Evolutionary conservation across 305 asterid genomes (phyloP), one percentile per base, ranked within the genome.

Genomic region (Fraxinus sp.): DNA sequence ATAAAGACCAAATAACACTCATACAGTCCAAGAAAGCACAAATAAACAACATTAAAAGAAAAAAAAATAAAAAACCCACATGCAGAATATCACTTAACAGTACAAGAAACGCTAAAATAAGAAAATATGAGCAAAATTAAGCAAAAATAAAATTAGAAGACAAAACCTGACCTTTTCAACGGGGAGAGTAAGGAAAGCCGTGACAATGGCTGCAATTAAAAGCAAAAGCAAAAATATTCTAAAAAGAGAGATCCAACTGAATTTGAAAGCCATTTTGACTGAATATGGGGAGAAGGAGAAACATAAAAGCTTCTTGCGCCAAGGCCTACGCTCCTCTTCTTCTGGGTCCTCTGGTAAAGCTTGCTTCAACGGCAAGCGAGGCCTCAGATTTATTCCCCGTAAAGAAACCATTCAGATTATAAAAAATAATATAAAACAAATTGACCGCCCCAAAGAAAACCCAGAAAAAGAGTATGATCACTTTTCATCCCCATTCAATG

Each of bases 151-250:
- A 66, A 7, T 22, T 22, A 8, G 18, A 66, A 66, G 35, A 66
- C 16, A 73, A 81, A 20, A 62, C 2, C 26, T 16, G 35, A 90
- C 91, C 92, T 87, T 88, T 80, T 90, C 91, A 72, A 88, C 49
- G 16, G 91, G 92, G 28, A 90, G 91, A 64, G 89, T 88, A 85
- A 82, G 83, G 84, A 82, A 88, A 68, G 88, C 91, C 14, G 86
- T 79, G 82, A 64, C 84, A 85, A 88, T 85, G 78, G 91, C 88
- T 9, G 86, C 90, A 71, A 88, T 26, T 36, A 90, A 89, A 70
- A 85, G 77, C 4, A 87, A 22, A 52, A 88, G 86, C 77, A 90
- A 83, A 55, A 86, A 78, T 1, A 86, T 36, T 84, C 83, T 88
- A 64, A 85, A 73, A 43, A 84, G 35, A 43, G 90, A 86, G 74